Percentiles rank a stretch among this genome's conserved stretches.
phyloP scores from a whole-genome alignment of 768 basidiomycete genomes.

The Boletus edulis region DNA sequence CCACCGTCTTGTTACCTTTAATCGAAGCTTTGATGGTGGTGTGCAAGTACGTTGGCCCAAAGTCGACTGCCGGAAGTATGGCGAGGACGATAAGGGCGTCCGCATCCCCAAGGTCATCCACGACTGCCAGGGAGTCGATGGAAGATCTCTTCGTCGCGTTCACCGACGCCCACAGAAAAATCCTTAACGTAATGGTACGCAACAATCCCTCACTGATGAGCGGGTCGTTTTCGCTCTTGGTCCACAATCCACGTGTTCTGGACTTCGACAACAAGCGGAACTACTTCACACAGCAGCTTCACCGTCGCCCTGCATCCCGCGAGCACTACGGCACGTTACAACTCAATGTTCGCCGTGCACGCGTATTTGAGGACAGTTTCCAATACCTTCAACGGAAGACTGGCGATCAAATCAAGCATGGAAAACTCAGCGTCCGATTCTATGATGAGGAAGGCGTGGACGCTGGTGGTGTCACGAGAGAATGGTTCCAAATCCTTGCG shows the following conservation, averaged over 20 bases:
- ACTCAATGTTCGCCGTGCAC: constrained; percentile 83
- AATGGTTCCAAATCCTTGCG: constrained; percentile 98
- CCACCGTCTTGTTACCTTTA: constrained; percentile 88
- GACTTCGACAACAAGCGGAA: constrained; percentile 99
- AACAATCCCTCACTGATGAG: constrained; percentile 98
- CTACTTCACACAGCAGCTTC: constrained; percentile 90
- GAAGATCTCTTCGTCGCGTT: constrained; percentile 91
- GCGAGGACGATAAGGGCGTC: constrained; percentile 59
- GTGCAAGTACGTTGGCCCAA: constrained; percentile 88
- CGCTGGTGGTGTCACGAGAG: constrained; percentile 95
- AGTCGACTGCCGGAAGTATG: constrained; percentile 42
- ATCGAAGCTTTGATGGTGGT: constrained; percentile 99
- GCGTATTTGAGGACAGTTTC: constrained; percentile 98
- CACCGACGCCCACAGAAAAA: constrained; percentile 89
- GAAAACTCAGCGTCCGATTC: constrained; percentile 95
- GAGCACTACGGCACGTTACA: constrained; percentile 84
- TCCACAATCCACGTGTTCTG: constrained; percentile 93
- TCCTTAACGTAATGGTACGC: constrained; percentile 95
- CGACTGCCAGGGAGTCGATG: constrained; percentile 72
- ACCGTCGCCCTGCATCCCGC: constrained; percentile 73
- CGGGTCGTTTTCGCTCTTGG: constrained; percentile 94
- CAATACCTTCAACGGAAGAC: constrained; percentile 84
- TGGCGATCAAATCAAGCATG: constrained; percentile 96
- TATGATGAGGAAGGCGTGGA: constrained; percentile 98
- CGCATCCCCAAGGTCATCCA: constrained; percentile 66